A percentile compares a stretch with the other conserved stretches of the same genome.
phyloP scores from a whole-genome alignment of 2,329 filamentous ascomycete genomes.

The Grosmannia penicillata region DNA sequence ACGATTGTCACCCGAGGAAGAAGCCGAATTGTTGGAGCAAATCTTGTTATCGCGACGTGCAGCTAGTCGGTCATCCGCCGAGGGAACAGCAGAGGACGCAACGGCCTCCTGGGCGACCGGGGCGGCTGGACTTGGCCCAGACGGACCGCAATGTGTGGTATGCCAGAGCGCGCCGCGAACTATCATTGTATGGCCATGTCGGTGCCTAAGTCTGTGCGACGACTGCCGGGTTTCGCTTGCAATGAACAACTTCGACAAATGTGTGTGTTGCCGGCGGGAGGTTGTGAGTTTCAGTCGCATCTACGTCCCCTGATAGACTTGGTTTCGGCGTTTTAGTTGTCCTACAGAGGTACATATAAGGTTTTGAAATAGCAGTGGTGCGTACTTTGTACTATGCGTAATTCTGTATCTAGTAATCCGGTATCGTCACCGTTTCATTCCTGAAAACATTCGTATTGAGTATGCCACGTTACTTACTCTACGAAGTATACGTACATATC shows the following conservation, averaged over 20 bases:
- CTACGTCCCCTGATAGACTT: conserved; percentile 56
- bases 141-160: conserved; percentile 78
- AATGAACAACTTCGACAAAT: conserved; percentile 94
- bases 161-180: conserved; percentile 78
- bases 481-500: too few relatives aligned
- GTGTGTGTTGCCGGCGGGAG: conserved; percentile 82
- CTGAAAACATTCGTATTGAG: too few relatives aligned
- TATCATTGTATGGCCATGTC: conserved; percentile 91
- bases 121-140: conserved; percentile 54
- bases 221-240: conserved; percentile 87
- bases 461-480: too few relatives aligned
- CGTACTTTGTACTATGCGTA: too few relatives aligned
- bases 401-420: too few relatives aligned
- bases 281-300: conserved; percentile 82
- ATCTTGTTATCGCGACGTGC: conserved; percentile 38
- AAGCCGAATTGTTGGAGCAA: conserved; percentile 45
- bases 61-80: too few relatives aligned
- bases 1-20: conserved; percentile 40
- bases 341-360: too few relatives aligned
- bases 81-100: not conserved
- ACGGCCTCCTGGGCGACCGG: conserved; percentile 47
- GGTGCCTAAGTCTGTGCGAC: conserved; percentile 86
- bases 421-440: too few relatives aligned
- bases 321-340: not conserved
- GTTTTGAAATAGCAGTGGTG: too few relatives aligned